phyloP scores from a whole-genome alignment of 2,329 filamentous ascomycete species.

The Didymella keratinophila region DNA sequence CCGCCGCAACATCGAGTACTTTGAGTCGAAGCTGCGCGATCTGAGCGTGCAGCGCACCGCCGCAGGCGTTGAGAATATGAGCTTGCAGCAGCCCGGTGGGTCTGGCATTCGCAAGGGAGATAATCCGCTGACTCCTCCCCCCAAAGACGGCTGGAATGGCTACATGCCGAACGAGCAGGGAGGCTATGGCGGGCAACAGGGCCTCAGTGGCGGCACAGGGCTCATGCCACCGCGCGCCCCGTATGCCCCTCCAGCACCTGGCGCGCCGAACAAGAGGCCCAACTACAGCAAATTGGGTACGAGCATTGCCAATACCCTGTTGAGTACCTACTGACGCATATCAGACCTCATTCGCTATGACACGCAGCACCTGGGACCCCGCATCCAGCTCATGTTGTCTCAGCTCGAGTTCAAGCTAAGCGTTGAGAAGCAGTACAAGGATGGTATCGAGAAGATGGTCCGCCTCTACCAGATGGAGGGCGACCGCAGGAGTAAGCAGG shows the following conservation, averaged over 20 bases:
- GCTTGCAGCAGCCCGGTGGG: slow-evolving; percentile 60
- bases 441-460: slow-evolving; percentile 99
- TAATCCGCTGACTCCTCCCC: slow-evolving; percentile 65
- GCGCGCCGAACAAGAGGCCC: slow-evolving; percentile 70
- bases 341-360: slow-evolving; percentile 98
- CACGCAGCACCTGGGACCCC: slow-evolving; percentile 90
- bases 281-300: slow-evolving; percentile 97
- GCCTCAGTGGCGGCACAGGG: slow-evolving; percentile 69
- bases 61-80: slow-evolving; percentile 72
- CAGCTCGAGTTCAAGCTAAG: slow-evolving; percentile 99
- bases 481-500: slow-evolving; percentile 91
- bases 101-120: slow-evolving; percentile 47
- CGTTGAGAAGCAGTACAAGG: slow-evolving; percentile 98
- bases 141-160: slow-evolving; percentile 70
- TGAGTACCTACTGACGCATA: slow-evolving; percentile 30
- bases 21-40: slow-evolving; percentile 90
- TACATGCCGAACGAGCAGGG: slow-evolving; percentile 64
- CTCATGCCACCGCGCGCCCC: slow-evolving; percentile 84
- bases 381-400: slow-evolving; percentile 98
- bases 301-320: slow-evolving; percentile 35
- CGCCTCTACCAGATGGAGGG: slow-evolving; percentile 97
- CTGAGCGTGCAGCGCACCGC: slow-evolving; percentile 82
- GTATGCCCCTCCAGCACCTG: slow-evolving; percentile 76
- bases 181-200: slow-evolving; percentile 65
- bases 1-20: slow-evolving; percentile 90